Evolutionary conservation across 208 protist genomes (phyloP), one percentile per base, ranked within the genome.

Genomic region (Leishmania amazonensis): DNA sequence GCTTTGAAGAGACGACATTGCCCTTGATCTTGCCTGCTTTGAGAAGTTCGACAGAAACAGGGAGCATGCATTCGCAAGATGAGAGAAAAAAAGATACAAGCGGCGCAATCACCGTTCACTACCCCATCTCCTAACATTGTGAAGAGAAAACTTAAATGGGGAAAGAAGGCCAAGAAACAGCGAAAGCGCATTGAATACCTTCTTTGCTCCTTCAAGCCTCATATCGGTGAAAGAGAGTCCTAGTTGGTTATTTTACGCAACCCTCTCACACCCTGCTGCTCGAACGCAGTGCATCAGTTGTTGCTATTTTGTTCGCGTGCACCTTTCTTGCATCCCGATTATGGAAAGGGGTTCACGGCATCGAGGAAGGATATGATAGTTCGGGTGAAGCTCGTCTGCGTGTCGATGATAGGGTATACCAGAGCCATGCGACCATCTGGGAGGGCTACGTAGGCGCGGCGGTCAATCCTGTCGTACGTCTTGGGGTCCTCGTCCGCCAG

Each of bases 351-450:
- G 81, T 96, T 96, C 68, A 94, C 86, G 47, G 91, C 88, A 81
- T 97, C 95, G 86, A 96, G 75, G 64, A 96, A 96, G 35, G 95
- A 91, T 9, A 96, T 81, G n/a, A 96, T 76, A 6, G 91, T 92
- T 45, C 95, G 87, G 17, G 88, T 91, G 58, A 94, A 88, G 31
- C 91, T 96, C n/a, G 88, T 76, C 80, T 96, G 92, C 3, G 96
- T 96, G 79, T 97, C 92, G 42, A 98, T 84, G 53, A 97, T 89
- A 28, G 96, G 96, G 81, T 98, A 97, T 42, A 98, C 91, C 21
- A 97, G 80, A 6, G 96, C 96, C 94, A 97, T 97, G 42, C 94
- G 92, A 6, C 96, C 96, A 79, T 98, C 94, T 2, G 96, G 96
- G 8, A 98, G 92, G 21, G 93, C 93, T 17, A 98, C 92, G 76